These are phyloP conservation scores for Rhodotorula sp. DNA, from an alignment of 1,284 basidiomycete species.

Conservation along the genomic window DNA sequence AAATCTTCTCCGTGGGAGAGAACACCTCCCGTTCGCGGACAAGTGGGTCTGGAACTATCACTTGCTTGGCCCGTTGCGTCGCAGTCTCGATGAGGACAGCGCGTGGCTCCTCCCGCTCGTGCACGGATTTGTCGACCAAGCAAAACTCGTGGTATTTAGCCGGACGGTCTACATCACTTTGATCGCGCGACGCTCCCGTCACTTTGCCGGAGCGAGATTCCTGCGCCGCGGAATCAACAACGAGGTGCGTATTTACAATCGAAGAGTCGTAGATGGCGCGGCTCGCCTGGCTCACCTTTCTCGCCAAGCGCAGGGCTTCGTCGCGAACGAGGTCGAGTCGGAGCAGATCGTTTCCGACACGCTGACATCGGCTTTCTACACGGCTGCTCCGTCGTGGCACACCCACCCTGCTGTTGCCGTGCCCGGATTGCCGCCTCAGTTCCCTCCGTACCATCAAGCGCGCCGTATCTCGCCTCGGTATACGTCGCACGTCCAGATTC, in stretches of 20 bases:
- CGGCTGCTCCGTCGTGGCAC: background rate
- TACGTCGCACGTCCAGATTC: slow-evolving; percentile 83
- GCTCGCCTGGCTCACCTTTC: background rate
- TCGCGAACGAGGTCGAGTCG: slow-evolving; percentile 98
- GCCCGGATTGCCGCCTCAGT: slow-evolving; percentile 46
- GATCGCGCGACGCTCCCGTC: slow-evolving; percentile 88
- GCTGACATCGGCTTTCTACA: slow-evolving; percentile 70
- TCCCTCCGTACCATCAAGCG: background rate
- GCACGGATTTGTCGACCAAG: slow-evolving; percentile 96
- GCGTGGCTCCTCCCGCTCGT: slow-evolving; percentile 91
- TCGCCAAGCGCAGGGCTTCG: slow-evolving; percentile 68
- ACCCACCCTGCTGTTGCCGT: background rate
- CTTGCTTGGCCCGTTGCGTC: slow-evolving; percentile 66
- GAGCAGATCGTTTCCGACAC: slow-evolving; percentile 98
- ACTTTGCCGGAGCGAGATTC: slow-evolving; percentile 95
- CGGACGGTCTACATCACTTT: slow-evolving; percentile 89
- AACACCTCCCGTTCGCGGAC: slow-evolving; percentile 60
- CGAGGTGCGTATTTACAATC: slow-evolving; percentile 64
- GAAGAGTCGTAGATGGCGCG: too few relatives aligned
- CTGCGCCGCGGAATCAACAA: slow-evolving; percentile 92
- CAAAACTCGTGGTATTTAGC: slow-evolving; percentile 87
- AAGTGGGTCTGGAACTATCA: slow-evolving; percentile 96
- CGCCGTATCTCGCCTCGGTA: slow-evolving; percentile 69
- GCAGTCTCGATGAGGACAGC: slow-evolving; percentile 56
- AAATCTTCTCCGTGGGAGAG: slow-evolving; percentile 65